Evolutionary conservation across 2,329 filamentous ascomycete genomes (phyloP).

Genomic region (Claviceps sp.): DNA sequence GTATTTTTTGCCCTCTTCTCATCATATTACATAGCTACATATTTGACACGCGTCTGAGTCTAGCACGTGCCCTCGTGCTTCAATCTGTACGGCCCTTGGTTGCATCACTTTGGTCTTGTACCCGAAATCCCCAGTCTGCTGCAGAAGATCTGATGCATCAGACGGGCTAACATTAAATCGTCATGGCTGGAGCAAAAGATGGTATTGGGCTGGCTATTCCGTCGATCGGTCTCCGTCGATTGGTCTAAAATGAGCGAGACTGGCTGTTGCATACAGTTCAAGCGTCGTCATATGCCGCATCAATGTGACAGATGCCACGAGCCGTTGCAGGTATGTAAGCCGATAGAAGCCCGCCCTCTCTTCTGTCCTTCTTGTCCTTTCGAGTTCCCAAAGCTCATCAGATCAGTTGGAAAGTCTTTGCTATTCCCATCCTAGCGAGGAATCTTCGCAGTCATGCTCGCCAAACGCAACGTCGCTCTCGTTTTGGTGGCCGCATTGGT

Average conservation of each 20-base stretch:
- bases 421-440: neutral
- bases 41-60: neutral
- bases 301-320: neutral
- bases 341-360: neutral
- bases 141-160: neutral
- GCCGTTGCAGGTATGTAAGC: slow-evolving; percentile 1
- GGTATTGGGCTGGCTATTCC: neutral
- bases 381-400: neutral
- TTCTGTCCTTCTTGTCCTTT: neutral
- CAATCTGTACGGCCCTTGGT: slow-evolving; percentile 2
- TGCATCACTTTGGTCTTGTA: neutral
- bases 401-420: neutral
- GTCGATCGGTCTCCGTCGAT: neutral
- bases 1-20: too few species aligned
- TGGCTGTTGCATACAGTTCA: too few species aligned
- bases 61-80: slow-evolving; percentile 4
- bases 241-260: neutral
- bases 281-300: neutral
- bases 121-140: neutral
- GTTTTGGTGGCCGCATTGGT: slow-evolving; percentile 12
- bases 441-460: slow-evolving; percentile 16
- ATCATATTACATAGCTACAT: too few species aligned
- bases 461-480: slow-evolving; percentile 23
- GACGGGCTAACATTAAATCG: neutral
- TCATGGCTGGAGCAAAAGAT: neutral